Evolutionary conservation across 441 rosid species (phyloP).

Genomic region (Melastoma candidum): DNA sequence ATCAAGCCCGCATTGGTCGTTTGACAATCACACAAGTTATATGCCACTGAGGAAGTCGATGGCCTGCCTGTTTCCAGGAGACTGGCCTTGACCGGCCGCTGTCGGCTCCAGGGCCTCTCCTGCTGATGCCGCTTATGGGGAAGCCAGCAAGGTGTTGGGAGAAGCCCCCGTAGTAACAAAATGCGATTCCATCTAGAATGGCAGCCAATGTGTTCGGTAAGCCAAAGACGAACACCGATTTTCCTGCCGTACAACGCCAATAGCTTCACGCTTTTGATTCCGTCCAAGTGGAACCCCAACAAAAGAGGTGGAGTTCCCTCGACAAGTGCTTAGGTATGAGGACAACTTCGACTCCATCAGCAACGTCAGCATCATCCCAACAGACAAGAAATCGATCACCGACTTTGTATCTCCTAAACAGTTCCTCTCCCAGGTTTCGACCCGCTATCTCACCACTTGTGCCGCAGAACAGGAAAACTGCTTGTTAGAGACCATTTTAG

Average conservation of each 20-base stretch:
- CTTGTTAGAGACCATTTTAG: neutral
- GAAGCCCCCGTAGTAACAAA: too few relatives aligned
- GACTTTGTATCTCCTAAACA: slow-evolving; percentile 81
- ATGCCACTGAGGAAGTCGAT: slow-evolving; percentile 30
- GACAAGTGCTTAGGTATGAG: slow-evolving; percentile 84
- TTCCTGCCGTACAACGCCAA: slow-evolving; percentile 64
- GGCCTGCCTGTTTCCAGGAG: slow-evolving; percentile 55
- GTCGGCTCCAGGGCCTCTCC: slow-evolving; percentile 80
- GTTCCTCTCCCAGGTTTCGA: slow-evolving; percentile 59
- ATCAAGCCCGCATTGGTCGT: slow-evolving; percentile 40
- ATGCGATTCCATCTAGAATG: slow-evolving; percentile 1
- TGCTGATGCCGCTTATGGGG: slow-evolving; percentile 97
- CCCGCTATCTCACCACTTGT: neutral
- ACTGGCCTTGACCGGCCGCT: slow-evolving; percentile 79
- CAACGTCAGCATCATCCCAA: slow-evolving; percentile 63
- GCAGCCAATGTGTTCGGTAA: slow-evolving; percentile 96
- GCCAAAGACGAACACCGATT: slow-evolving; percentile 78
- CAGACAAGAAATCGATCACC: slow-evolving; percentile 83
- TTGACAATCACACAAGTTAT: slow-evolving; percentile 66
- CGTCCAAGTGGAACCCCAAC: slow-evolving; percentile 97
- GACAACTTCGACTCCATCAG: slow-evolving; percentile 84
- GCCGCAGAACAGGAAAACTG: neutral
- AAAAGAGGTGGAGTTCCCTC: slow-evolving; percentile 78
- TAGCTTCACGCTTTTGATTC: slow-evolving; percentile 66
- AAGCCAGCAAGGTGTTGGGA: slow-evolving; percentile 45